A percentile compares a stretch with the other conserved stretches of the same genome.
phyloP scores from a whole-genome alignment of 2,329 filamentous ascomycete species.

The Neobulgaria alba region DNA sequence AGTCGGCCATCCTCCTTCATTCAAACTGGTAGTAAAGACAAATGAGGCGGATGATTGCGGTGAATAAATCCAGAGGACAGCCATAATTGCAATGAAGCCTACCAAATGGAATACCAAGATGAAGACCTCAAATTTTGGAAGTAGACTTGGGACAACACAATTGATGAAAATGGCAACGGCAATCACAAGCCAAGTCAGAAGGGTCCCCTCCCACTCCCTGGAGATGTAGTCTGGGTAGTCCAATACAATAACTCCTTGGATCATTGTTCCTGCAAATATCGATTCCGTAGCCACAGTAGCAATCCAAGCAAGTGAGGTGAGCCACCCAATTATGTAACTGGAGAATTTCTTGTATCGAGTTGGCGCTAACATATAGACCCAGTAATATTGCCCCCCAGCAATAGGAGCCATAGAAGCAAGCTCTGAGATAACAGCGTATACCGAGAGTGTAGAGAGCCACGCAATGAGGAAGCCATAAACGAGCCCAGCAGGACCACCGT shows the following conservation, averaged over 20 bases:
- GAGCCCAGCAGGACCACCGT: conserved; percentile 44
- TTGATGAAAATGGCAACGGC: conserved; percentile 42
- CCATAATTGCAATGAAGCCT: conserved; percentile 29
- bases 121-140: conserved; percentile 42
- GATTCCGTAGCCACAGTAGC: conserved; percentile 2
- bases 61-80: conserved; percentile 26
- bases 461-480: conserved; percentile 43
- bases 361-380: conserved; percentile 48
- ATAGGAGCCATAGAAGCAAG: conserved; percentile 33
- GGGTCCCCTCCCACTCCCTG: conserved; percentile 39
- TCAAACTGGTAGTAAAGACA: conserved; percentile 36
- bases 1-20: conserved; percentile 36
- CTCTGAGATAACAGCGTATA: conserved; percentile 35
- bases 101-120: conserved; percentile 39
- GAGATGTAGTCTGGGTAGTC: conserved; percentile 33
- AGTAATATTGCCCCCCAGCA: conserved; percentile 48
- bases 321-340: conserved; percentile 34
- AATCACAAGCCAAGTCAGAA: conserved; percentile 41
- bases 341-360: conserved; percentile 33
- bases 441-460: conserved; percentile 38
- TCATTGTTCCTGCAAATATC: neutral
- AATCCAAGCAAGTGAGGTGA: neutral
- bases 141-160: conserved; percentile 35
- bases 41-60: conserved; percentile 25
- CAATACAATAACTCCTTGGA: conserved; percentile 33